phyloP scores from a whole-genome alignment of 345 rosid species.

The Melaleuca alternifolia region DNA sequence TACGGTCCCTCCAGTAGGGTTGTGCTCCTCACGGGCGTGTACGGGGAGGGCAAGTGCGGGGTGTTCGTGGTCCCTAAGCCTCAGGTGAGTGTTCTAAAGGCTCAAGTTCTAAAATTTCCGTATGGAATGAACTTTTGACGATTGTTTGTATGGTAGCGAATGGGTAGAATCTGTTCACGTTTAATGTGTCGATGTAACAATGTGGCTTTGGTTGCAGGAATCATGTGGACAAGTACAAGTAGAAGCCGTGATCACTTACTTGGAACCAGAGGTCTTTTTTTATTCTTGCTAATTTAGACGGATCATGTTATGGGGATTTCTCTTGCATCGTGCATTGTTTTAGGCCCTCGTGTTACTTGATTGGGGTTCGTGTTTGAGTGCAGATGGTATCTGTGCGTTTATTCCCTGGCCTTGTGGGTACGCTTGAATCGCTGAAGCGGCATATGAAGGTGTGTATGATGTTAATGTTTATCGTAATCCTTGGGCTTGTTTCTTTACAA shows the following conservation, averaged over 20 bases:
- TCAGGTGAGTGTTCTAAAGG: neutral
- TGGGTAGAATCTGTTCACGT: too few relatives aligned
- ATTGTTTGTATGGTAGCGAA: too few relatives aligned
- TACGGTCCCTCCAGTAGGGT: too few relatives aligned
- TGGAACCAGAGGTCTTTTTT: constrained; percentile 76
- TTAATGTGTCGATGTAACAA: neutral
- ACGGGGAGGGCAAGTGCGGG: too few relatives aligned
- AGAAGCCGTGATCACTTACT: constrained; percentile 45
- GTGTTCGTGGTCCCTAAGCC: neutral
- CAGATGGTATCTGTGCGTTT: too few relatives aligned
- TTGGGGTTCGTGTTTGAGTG: constrained; percentile 6
- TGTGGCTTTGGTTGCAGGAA: constrained; percentile 32
- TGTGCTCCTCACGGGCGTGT: too few relatives aligned
- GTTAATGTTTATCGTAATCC: neutral
- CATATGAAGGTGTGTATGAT: neutral
- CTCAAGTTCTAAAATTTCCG: too few relatives aligned
- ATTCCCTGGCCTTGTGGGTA: neutral
- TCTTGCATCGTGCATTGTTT: neutral
- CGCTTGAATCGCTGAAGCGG: neutral
- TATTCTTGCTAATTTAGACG: constrained; percentile 2
- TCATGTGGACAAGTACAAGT: constrained; percentile 66
- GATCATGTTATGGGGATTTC: neutral
- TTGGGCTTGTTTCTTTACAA: constrained; percentile 53
- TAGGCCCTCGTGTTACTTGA: neutral
- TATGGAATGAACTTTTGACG: too few relatives aligned